phyloP scores from a whole-genome alignment of 2,329 filamentous ascomycete species.

The Bipolaris oryzae region DNA sequence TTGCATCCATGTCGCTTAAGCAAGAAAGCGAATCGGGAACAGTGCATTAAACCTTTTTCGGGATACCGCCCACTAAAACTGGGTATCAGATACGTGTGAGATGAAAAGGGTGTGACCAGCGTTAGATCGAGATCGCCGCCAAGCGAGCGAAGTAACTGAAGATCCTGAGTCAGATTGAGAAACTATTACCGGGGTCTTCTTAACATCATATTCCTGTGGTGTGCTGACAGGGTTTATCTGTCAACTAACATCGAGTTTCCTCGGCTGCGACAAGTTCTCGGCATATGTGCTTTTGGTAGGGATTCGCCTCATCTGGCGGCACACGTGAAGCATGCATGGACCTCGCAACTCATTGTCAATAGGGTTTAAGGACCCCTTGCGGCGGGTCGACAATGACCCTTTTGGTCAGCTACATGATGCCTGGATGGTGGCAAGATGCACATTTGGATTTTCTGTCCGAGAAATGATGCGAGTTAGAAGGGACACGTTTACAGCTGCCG shows the following conservation, averaged over 20 bases:
- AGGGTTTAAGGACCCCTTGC: constrained; percentile 5
- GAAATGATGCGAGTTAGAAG: background rate
- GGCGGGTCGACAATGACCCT: constrained; percentile 1
- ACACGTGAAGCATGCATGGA: constrained; percentile 11
- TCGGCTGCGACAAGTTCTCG: constrained; percentile 5
- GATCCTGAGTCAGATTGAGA: constrained; percentile 12
- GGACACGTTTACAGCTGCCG: background rate
- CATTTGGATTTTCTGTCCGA: background rate
- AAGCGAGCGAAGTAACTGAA: constrained; percentile 8
- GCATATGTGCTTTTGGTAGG: constrained; percentile 9
- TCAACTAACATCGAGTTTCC: constrained; percentile 2
- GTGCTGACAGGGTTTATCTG: constrained; percentile 5
- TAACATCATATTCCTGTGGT: constrained; percentile 10
- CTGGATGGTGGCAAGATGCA: background rate
- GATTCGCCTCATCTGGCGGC: constrained; percentile 7
- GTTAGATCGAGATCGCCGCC: constrained; percentile 18
- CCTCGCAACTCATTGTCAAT: background rate
- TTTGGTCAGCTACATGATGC: background rate
- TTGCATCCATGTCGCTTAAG: constrained; percentile 27
- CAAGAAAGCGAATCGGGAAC: constrained; percentile 15
- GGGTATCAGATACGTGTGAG: constrained; percentile 19
- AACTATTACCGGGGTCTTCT: constrained; percentile 9
- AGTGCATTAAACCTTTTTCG: constrained; percentile 18
- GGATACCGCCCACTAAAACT: constrained; percentile 11
- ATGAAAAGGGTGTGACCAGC: constrained; percentile 17